Percentiles rank a stretch among this genome's conserved stretches.
phyloP scores from a whole-genome alignment of 345 rosid species.

The Viola odorata region DNA sequence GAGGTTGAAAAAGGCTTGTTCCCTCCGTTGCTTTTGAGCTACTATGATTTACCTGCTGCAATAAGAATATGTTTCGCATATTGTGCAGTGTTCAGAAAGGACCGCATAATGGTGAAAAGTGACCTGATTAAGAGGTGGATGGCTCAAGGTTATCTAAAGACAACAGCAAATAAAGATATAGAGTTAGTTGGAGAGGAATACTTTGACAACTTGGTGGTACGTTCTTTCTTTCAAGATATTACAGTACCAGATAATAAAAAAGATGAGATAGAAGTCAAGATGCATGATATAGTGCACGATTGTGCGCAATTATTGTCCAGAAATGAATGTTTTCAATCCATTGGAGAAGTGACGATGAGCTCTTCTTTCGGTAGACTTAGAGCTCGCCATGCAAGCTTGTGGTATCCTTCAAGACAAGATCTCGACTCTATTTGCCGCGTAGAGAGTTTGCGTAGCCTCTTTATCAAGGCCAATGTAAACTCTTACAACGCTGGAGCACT shows the following conservation, averaged over 20 bases:
- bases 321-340: constrained; percentile 1
- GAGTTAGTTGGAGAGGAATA: constrained; percentile 1
- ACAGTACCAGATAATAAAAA: background rate
- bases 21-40: constrained; percentile 5
- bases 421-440: background rate
- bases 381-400: background rate
- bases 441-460: constrained; percentile 3
- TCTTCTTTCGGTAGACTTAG: background rate
- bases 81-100: constrained; percentile 7
- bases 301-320: constrained; percentile 1
- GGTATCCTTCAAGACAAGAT: background rate
- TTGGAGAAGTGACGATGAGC: background rate
- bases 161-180: background rate
- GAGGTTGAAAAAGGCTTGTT: background rate
- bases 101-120: background rate
- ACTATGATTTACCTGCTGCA: constrained; percentile 3
- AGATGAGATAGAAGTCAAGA: background rate
- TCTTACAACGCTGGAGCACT: background rate
- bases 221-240: constrained; percentile 1
- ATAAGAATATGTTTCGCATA: constrained; percentile 5
- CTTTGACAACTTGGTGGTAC: constrained; percentile 1
- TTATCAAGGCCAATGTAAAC: background rate
- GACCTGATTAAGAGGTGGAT: constrained; percentile 7
- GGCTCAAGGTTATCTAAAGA: constrained; percentile 14
- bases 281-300: constrained; percentile 14